Base-by-base conservation (phyloP, 495 filamentous ascomycete species). In the Umbilicaria muhlenbergii region DNA sequence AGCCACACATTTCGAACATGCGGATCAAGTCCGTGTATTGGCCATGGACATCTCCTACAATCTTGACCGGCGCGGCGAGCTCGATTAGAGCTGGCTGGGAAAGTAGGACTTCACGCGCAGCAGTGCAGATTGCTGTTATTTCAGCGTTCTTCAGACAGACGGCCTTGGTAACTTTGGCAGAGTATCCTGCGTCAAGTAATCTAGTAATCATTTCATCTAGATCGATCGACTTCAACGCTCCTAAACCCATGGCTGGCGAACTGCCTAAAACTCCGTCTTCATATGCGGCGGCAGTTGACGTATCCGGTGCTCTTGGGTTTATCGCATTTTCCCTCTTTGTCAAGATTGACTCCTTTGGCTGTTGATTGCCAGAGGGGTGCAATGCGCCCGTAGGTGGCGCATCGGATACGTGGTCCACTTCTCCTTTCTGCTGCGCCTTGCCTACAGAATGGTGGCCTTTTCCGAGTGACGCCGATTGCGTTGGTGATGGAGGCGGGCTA, bases 1-100 rank as follows among this genome's bases (percentile, higher is more conserved):
- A 99, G 2, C 91, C 91, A 53, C 91, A 95, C 92, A 96, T 96
- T 64, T 99, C 91, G 50, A 99, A 99, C 73, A 99, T 81, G 32
- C 91, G 74, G 51, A 99, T 93, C 21, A 99, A 67, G 62, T 99
- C 91, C 14, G 89, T 93, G 56, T 95, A 99, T 62, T 99, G 91
- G 39, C 91, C 91, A 60, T 99, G 91, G 11, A 99, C 84, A 63
- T 99, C 91, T 11, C 91, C 91, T 12, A 99, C 91, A 50, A 99
- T 94, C 66, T 99, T 99, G 51, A 99, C 92, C 2, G 91, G 92
- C n/a, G 92, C 81, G 42, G 86, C 77, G 43, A 99, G 70, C 63
- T 99, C 91, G 39, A 96, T 57, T 34, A 99, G 68, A 11, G 91
- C 85, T 13, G 91, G 92, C 59, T 99, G 91, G 10, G 78, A 83